These are phyloP conservation scores for Ilex asprella DNA, from an alignment of 257 asterid species.

Conservation along the genomic window DNA sequence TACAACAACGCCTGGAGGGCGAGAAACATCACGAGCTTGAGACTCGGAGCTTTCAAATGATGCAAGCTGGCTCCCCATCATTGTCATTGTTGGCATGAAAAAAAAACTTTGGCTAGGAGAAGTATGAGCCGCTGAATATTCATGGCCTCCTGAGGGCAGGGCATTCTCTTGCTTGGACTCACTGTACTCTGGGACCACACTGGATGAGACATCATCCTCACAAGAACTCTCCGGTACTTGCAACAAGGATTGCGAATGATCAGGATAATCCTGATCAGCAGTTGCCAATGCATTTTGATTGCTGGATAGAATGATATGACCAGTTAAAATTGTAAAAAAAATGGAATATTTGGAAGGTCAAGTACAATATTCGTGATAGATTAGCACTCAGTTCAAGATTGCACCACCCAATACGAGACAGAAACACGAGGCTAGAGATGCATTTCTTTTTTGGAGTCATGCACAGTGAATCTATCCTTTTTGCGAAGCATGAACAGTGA, in stretches of 20 bases:
- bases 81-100: conserved; percentile 54
- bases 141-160: conserved; percentile 40
- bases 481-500: not conserved
- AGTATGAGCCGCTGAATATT: conserved; percentile 43
- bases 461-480: not conserved
- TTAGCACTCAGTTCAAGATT: too few species aligned
- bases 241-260: conserved; percentile 39
- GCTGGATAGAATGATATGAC: conserved; percentile 27
- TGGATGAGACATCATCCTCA: conserved; percentile 52
- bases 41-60: conserved; percentile 62
- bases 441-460: not conserved
- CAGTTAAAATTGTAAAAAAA: not conserved
- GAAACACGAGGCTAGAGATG: too few species aligned
- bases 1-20: conserved; percentile 63
- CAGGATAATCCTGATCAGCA: conserved; percentile 43
- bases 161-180: conserved; percentile 52
- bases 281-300: conserved; percentile 35
- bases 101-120: conserved; percentile 57
- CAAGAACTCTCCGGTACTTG: conserved; percentile 38
- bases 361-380: not conserved
- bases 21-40: conserved; percentile 67
- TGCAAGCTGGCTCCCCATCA: conserved; percentile 44
- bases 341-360: not conserved
- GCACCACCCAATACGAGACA: too few species aligned
- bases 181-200: conserved; percentile 34